Base-by-base conservation (phyloP, 164 flowering plant genomes). In the Amborella trichopoda region DNA sequence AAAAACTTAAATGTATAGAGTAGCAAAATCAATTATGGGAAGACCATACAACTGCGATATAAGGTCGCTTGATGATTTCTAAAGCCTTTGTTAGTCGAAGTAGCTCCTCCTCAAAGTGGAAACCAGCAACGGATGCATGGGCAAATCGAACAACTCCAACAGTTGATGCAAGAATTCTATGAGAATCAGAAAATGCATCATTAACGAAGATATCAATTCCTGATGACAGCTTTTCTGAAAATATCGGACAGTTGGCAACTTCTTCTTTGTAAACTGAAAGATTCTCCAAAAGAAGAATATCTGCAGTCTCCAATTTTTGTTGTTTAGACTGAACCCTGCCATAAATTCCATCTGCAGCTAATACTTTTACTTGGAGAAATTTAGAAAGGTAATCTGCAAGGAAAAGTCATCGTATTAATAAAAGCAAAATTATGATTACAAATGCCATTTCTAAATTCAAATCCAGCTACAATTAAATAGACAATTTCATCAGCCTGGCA, bases 121-220 rank as follows among this genome's bases (percentile, higher is more conserved):
- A 82, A 37, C 97, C 97, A 69, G 95, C 93, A 23, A 84, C 24
- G 46, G 64, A 68, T 17, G 78, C 66, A 73, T 50, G 50, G 67
- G 83, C 73, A 63, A 74, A 78, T 23, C 80, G 67, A 56, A 93
- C 39, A 62, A 80, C 59, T 39, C 85, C 95, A 68, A 82, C 83
- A 25, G 83, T 84, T 49, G 97, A 89, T 46, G 95, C 86, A 54
- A 89, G 85, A 52, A 76, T 50, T 68, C 74, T 89, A 61, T 82
- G 97, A 54, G 87, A 80, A 30, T 52, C 67, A 34, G 83, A 78
- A 57, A 89, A 77, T 25, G 80, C 64, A 50, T 84, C 97, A 70
- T 89, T 89, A 26, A 89, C 87, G 65, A 89, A 78, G 53, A 88
- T 75, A 68, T 82, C 93, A 50, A 81, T 77, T 52, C 73, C 82